Evolutionary conservation across 352 stramenopile genomes (phyloP), one percentile per base, ranked within the genome.

Genomic region (Peronospora belbahrii): DNA sequence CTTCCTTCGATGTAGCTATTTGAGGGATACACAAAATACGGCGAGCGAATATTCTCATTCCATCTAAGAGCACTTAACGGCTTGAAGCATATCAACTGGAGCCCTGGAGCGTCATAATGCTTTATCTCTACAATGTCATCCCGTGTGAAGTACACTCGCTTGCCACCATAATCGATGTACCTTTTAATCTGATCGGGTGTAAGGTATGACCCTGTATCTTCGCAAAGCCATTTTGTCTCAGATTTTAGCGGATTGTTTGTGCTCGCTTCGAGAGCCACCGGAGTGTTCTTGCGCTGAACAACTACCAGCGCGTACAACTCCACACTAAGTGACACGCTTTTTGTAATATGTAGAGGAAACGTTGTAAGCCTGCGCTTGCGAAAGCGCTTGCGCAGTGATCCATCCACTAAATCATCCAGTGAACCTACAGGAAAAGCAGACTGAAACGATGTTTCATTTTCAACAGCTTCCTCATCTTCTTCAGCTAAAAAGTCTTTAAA

Each of bases 31-130:
- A 88, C 44, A 46, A 92, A 92, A 54, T 92, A 92, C 37, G 81
- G 64, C 6, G 67, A 53, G 2, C 78, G 75, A n/a, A 89, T 61
- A 48, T 83, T 89, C 28, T 74, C 59, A 42, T 85, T 80, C 61
- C 69, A 83, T 18, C 59, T 61, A 11, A 92, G 63, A n/a, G 72
- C 68, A 6, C 38, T 52, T 8, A 79, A 30, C 0, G 77, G 69
- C 57, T 88, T 83, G 35, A 92, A 92, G 41, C 71, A 87, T 22
- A 92, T 81, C n/a, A 89, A 36, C 50, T 92, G 75, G 14, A 92
- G 59, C 2, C 78, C 75, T 30, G 77, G 75, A 3, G 78, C 49
- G 22, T 81, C 81, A 48, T 82, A 88, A 42, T 85, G 64, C 52
- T 92, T 92, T 25, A 92, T 70, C 35, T 88, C 65, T 15, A 89